phyloP scores from a whole-genome alignment of 345 rosid species.

The Turritis glabra region DNA sequence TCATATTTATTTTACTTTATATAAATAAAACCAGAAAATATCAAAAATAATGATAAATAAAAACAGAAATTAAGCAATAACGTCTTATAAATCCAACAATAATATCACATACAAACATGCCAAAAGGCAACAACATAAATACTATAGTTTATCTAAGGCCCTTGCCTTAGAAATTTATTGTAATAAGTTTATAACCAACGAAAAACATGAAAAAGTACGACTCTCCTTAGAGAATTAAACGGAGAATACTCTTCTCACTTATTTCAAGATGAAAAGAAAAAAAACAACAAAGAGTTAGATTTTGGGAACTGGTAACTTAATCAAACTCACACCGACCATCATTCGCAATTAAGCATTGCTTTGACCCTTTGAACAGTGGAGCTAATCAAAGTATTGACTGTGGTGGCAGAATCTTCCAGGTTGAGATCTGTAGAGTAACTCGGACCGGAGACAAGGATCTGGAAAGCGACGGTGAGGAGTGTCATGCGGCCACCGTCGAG shows the following conservation, averaged over 20 bases:
- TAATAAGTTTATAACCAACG: background rate
- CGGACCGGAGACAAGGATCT: conserved; percentile 54
- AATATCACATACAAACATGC: background rate
- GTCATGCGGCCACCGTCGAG: background rate
- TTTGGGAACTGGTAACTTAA: background rate
- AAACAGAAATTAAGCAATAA: no score
- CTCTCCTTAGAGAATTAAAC: conserved; percentile 18
- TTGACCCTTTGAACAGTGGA: conserved; percentile 60
- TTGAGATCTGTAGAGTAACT: conserved; percentile 27
- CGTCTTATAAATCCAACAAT: background rate
- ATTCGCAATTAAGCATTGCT: conserved; percentile 47
- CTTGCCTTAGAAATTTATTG: conserved; percentile 14
- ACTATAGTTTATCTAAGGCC: conserved; percentile 26
- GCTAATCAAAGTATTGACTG: conserved; percentile 60
- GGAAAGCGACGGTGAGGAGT: conserved; percentile 70
- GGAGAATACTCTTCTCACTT: conserved; percentile 19
- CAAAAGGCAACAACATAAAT: conserved; percentile 10
- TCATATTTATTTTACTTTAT: background rate
- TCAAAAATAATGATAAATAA: no score
- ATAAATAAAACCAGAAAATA: background rate
- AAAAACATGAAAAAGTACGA: background rate
- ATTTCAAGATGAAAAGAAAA: background rate
- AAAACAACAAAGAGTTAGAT: background rate
- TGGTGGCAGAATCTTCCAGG: conserved; percentile 49
- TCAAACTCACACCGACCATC: conserved; percentile 17